These are phyloP conservation scores for Epichloe hybrida DNA, from an alignment of 2,329 filamentous ascomycete genomes.

Conservation along the genomic window DNA sequence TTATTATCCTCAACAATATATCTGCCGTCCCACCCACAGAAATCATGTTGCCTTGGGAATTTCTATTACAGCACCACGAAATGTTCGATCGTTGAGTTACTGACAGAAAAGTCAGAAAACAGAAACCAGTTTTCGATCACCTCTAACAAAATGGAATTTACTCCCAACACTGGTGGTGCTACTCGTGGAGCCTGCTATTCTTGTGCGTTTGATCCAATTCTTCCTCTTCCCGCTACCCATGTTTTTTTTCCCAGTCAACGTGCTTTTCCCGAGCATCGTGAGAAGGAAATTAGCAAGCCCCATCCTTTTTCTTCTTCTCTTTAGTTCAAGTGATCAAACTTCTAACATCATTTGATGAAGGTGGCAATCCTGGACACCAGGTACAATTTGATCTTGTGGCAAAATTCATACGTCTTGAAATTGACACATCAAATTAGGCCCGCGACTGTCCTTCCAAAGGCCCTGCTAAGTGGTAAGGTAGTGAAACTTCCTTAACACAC, in stretches of 20 bases:
- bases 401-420: conserved; percentile 4
- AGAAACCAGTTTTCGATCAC: neutral
- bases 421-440: conserved; percentile 37
- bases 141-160: conserved; percentile 24
- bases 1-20: neutral
- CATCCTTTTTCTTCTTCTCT: neutral
- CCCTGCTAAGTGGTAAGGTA: conserved; percentile 62
- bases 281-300: neutral
- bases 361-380: conserved; percentile 63
- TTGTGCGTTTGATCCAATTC: conserved; percentile 25
- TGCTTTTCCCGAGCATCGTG: neutral
- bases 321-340: neutral
- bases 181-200: conserved; percentile 37
- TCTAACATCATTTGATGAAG: conserved; percentile 25
- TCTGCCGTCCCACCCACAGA: neutral
- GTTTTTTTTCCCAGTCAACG: neutral
- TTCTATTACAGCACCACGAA: neutral
- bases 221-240: neutral
- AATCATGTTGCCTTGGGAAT: neutral
- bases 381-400: conserved; percentile 33
- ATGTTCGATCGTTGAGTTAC: neutral
- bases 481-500: neutral
- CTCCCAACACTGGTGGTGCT: conserved; percentile 5
- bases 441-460: conserved; percentile 79
- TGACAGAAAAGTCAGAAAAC: neutral